These are phyloP conservation scores for Pachysolen tannophilus DNA, from an alignment of 805 yeast species.

Conservation along the genomic window DNA sequence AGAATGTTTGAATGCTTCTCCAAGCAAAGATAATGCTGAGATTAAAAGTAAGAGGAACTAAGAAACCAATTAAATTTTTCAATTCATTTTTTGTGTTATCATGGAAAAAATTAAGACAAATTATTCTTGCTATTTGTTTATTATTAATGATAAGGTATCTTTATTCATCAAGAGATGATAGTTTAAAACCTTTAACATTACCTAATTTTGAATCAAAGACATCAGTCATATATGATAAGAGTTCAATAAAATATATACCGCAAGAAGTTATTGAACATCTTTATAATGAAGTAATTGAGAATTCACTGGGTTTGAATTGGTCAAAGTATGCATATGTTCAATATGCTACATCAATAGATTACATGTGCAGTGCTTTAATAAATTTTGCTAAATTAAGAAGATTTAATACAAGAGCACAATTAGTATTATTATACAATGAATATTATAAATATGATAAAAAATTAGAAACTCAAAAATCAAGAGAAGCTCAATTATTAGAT, in stretches of 20 bases:
- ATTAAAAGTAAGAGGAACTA: too few relatives aligned
- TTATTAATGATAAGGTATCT: too few relatives aligned
- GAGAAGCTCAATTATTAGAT: slow-evolving; percentile 7
- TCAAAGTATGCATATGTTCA: slow-evolving; percentile 45
- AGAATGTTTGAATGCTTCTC: too few relatives aligned
- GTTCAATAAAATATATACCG: slow-evolving; percentile 5
- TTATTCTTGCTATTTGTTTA: too few relatives aligned
- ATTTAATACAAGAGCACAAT: slow-evolving; percentile 31
- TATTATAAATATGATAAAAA: slow-evolving; percentile 10
- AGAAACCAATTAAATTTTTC: too few relatives aligned
- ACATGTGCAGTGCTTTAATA: slow-evolving; percentile 45
- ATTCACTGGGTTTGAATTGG: slow-evolving; percentile 21
- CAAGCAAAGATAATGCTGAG: too few relatives aligned
- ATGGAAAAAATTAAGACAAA: too few relatives aligned
- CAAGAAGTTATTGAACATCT: slow-evolving; percentile 1
- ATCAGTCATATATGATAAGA: slow-evolving; percentile 3
- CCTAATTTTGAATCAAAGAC: too few relatives aligned
- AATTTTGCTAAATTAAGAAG: slow-evolving; percentile 33
- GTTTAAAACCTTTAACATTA: too few relatives aligned
- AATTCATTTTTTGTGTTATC: too few relatives aligned
- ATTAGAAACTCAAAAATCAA: slow-evolving; percentile 5
- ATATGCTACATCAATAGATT: slow-evolving; percentile 46
- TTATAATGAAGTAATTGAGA: background rate
- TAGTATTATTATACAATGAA: slow-evolving; percentile 34
- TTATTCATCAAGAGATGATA: too few relatives aligned